Conservation (phyloP, 352 stramenopile species). For the Globisporangium nagaii region DNA sequence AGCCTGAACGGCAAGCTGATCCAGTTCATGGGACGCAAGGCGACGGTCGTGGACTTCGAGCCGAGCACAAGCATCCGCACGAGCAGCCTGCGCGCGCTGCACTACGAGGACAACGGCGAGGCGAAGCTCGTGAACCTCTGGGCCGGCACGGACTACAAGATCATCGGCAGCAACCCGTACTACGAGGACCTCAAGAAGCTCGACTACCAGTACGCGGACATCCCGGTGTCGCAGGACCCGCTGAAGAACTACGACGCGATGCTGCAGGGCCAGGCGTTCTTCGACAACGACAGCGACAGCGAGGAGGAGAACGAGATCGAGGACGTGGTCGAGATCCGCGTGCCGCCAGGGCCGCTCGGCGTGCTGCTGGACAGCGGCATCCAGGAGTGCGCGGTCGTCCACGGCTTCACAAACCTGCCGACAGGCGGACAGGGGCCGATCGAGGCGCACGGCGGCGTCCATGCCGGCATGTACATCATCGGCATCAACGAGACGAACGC, state of each 20-base stretch:
- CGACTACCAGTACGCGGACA: conserved; percentile 69
- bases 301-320: conserved; percentile 78
- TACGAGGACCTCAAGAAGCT: conserved; percentile 66
- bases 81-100: conserved; percentile 66
- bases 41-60: conserved; percentile 80
- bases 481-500: conserved; percentile 84
- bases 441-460: conserved; percentile 53
- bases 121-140: conserved; percentile 78
- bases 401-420: conserved; percentile 70
- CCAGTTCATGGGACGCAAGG: conserved; percentile 55
- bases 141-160: conserved; percentile 80
- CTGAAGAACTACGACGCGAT: conserved; percentile 48
- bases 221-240: conserved; percentile 30
- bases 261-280: conserved; percentile 69
- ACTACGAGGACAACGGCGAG: conserved; percentile 74
- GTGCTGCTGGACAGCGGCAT: conserved; percentile 76
- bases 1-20: conserved; percentile 76
- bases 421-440: conserved; percentile 59
- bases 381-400: conserved; percentile 71
- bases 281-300: conserved; percentile 78
- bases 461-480: conserved; percentile 82
- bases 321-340: conserved; percentile 64
- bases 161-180: conserved; percentile 63
- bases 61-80: conserved; percentile 70
- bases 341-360: conserved; percentile 65